Base-by-base conservation (phyloP, 306 rosid species). In the Nissolia schottii region DNA sequence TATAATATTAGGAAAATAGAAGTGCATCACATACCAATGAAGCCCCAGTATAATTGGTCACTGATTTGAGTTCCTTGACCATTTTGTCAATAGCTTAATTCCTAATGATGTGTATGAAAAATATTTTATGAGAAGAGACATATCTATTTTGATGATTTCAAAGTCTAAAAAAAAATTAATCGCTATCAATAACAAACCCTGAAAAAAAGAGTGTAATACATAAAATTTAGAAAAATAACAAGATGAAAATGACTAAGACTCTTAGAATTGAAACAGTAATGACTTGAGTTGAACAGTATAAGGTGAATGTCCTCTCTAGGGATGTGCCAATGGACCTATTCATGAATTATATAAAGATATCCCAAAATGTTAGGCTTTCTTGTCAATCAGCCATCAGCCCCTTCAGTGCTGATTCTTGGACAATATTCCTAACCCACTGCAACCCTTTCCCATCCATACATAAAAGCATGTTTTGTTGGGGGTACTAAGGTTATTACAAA, bases 361-460 rank as follows among this genome's bases (percentile, higher is more conserved):
- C 53, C 23, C 67, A 11, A 70, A 45, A 45, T 43, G 16, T 43
- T 79, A 24, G 50, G 45, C 37, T 41, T 70, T n/a, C 48, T 46
- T 70, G 68, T 54, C 67, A 71, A 71, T 78, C 59, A 13, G 49
- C 67, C 67, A 28, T 29, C 80, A 49, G 10, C 14, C 13, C 14
- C 13, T 61, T 19, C 24, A 43, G 9, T 18, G 64, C 18, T 62
- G 66, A 29, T 61, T 61, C 38, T 15, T 38, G 70, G 13, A 23
- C 10, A 48, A 60, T 55, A 4, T 24, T 60, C 40, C 25, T 40
- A 6, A 29, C 3, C 24, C 2, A 9, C 15, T 19, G 20, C 20
- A n/a, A 6, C 38, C 64, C 19, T 34, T 34, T 69, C 49, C 25
- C 34, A 43, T 31, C 32, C 16, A 27, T 10, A 45, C 8, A 69